These are phyloP conservation scores for Russula brevipes DNA, from an alignment of 768 basidiomycete species.

Conservation along the genomic window DNA sequence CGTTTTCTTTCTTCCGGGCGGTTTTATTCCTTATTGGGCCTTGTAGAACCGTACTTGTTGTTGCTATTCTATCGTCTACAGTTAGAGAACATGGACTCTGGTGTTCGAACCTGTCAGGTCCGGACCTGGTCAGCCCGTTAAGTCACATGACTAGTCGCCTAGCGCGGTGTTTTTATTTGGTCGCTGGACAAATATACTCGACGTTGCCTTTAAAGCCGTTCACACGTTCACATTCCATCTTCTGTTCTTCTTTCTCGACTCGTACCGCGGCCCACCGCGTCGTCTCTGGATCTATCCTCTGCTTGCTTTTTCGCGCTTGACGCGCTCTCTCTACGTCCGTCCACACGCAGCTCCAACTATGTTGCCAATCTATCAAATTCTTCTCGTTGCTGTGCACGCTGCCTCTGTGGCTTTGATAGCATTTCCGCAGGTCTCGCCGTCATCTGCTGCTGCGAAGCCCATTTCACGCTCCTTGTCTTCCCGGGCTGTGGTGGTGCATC, in stretches of 20 bases:
- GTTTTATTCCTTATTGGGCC: no score
- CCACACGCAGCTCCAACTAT: constrained; percentile 26
- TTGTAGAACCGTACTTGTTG: no score
- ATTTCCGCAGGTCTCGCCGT: constrained; percentile 27
- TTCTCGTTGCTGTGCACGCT: constrained; percentile 40
- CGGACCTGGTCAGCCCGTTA: constrained; percentile 22
- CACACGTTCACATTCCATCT: constrained; percentile 21
- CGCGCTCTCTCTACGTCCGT: constrained; percentile 30
- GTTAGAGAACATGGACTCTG: no score
- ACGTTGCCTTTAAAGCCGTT: constrained; percentile 9
- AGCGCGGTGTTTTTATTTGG: constrained; percentile 20
- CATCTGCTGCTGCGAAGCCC: constrained; percentile 30
- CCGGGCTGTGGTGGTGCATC: constrained; percentile 24
- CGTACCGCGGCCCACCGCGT: constrained; percentile 1
- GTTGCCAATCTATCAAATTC: constrained; percentile 36
- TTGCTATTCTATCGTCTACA: no score
- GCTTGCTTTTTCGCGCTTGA: constrained; percentile 19
- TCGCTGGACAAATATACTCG: constrained; percentile 13
- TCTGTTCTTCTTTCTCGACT: constrained; percentile 1
- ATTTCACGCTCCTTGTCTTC: constrained; percentile 23
- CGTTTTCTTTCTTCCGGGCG: no score
- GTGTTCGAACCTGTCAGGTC: no score
- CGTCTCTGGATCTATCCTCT: not conserved
- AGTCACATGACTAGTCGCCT: constrained; percentile 16
- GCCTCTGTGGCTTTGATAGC: constrained; percentile 37